Base-by-base conservation (phyloP, 2,329 filamentous ascomycete genomes). In the Chaetomium globosum region DNA sequence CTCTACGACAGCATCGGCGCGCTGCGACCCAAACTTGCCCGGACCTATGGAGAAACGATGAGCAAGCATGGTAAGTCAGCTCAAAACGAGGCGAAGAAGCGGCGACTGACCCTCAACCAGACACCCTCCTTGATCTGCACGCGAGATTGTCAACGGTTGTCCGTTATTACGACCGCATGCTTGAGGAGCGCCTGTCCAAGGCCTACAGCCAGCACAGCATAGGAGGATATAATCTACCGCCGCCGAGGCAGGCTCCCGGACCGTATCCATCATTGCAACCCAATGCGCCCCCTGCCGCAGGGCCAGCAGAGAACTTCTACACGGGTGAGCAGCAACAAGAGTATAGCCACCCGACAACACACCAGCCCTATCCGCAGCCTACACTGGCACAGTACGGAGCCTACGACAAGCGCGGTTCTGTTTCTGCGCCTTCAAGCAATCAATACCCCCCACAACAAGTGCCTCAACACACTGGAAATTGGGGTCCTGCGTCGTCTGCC, bases 21-120 rank as follows among this genome's bases (percentile, higher is more conserved):
- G 19, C 80, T 99, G 68, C 86, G 95, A 58, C 95, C 95, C 1
- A 99, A 99, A 77, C 82, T 99, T 63, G 95, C 95, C 4, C 87
- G 95, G 64, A 97, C 94, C 0, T 97, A 98, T 75, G 95, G 95
- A 63, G 95, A 99, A 80, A 97, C 95, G 0, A 98, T 99, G 95
- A 98, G 95, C 85, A 99, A 99, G 78, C 95, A 98, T 77, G 93
- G 92, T 92, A 80, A 75, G 87, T 79, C 31, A 21, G 23, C 56
- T 19, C 19, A 7, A 13, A 1, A 30, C n/a, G 8, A 9, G 5
- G 10, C 21, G n/a, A 46, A 65, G 21, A 62, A 33, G 46, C 13
- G n/a, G 19, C 4, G 36, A 61, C 55, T 84, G 73, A 73, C 69
- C 13, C 23, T 10, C 19, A 7, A 8, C 26, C 67, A 95, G 93